Conservation (phyloP, 352 stramenopile species). For the Pythium coloratum region DNA sequence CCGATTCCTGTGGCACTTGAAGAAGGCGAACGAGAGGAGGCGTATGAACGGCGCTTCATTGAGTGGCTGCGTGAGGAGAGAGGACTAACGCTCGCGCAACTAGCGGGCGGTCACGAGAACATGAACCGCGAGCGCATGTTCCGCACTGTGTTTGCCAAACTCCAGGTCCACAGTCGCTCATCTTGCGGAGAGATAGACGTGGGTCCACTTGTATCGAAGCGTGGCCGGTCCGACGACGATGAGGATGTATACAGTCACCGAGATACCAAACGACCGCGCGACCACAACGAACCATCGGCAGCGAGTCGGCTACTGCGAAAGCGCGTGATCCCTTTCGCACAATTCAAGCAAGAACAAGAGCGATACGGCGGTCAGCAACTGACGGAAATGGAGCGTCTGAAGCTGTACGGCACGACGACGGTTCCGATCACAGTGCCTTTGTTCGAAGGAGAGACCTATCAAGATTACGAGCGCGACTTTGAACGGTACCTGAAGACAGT, state of each 20-base stretch:
- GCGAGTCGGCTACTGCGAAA: not conserved
- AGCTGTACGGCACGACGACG: not conserved
- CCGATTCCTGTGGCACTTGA: constrained; percentile 2
- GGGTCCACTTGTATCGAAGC: not conserved
- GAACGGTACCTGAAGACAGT: not conserved
- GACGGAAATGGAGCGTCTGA: not conserved
- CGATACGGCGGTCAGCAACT: not conserved
- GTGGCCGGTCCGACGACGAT: not conserved
- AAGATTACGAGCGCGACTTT: constrained; percentile 32
- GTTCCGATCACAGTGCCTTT: constrained; percentile 25
- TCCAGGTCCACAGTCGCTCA: not conserved
- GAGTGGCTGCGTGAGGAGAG: not conserved
- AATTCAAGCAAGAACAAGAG: not conserved
- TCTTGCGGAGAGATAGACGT: not conserved
- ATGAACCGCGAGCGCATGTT: not conserved
- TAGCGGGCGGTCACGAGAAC: not conserved
- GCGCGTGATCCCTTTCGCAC: not conserved
- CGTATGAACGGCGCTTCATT: not conserved
- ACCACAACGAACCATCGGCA: not conserved
- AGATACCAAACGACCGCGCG: not conserved
- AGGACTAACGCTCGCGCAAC: not conserved
- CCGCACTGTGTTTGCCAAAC: not conserved
- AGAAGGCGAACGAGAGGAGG: not conserved
- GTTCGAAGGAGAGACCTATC: constrained; percentile 25
- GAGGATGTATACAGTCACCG: not conserved